A percentile compares a stretch with the other conserved stretches of the same genome.
Evolutionary conservation across 2,329 filamentous ascomycete genomes (phyloP).

Genomic region (Lizonia empirigonia): DNA sequence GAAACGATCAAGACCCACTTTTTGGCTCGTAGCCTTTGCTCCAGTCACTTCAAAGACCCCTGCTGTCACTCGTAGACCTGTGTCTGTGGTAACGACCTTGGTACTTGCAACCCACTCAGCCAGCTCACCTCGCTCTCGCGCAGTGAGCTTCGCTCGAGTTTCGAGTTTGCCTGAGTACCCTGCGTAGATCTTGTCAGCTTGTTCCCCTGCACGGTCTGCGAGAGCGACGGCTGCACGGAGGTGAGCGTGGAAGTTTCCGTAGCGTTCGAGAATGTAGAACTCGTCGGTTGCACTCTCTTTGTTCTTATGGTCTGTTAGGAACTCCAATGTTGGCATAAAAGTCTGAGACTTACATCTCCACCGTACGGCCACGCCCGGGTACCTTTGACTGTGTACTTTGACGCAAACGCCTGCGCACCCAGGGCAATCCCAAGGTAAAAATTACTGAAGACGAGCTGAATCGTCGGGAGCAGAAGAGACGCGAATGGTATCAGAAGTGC

Average conservation of each 20-base stretch:
- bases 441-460: conserved; percentile 70
- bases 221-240: conserved; percentile 65
- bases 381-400: conserved; percentile 60
- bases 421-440: conserved; percentile 69
- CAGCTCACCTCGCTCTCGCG: conserved; percentile 61
- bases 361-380: conserved; percentile 70
- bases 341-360: conserved; percentile 52
- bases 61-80: conserved; percentile 61
- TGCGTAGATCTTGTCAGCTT: conserved; percentile 56
- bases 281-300: conserved; percentile 66
- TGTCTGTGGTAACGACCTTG: conserved; percentile 68
- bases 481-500: conserved; percentile 61
- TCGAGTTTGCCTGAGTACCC: conserved; percentile 41
- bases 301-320: conserved; percentile 41
- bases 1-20: conserved; percentile 67
- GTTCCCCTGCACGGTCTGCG: conserved; percentile 60
- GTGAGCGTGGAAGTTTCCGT: conserved; percentile 68
- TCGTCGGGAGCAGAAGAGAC: conserved; percentile 64
- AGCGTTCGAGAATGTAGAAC: conserved; percentile 68
- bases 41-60: conserved; percentile 70
- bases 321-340: fast-evolving
- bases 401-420: conserved; percentile 62
- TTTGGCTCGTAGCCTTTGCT: conserved; percentile 61
- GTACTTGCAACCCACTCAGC: conserved; percentile 67
- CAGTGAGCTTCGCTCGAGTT: conserved; percentile 55